Evolutionary conservation across 2,329 filamentous ascomycete genomes (phyloP), one percentile per base, ranked within the genome.

Genomic region (Metarhizium album): DNA sequence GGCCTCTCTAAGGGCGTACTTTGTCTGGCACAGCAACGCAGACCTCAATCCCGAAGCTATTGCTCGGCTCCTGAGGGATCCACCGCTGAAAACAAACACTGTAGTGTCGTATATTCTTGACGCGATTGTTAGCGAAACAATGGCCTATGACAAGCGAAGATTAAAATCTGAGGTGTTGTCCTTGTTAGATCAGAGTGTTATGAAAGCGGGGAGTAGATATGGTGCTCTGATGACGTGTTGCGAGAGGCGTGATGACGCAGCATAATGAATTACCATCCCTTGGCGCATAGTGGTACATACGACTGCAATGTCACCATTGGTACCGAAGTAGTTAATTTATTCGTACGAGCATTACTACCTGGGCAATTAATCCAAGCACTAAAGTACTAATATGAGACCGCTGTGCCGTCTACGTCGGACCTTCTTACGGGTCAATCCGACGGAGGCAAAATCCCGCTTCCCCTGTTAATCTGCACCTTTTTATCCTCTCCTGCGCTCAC

Each of bases 401-500:
- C n/a, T n/a, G n/a, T n/a, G n/a, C 35, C 31, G 49, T 23, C 23
- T 49, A 14, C 33, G 29, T 31, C 29, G 5, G 29, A 23, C 43
- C 3, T 45, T 20, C 16, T 31, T 42, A 46, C 16, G 35, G 24
- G 20, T 22, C 16, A 31, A 43, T 56, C 57, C 65, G n/a, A 71
- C 62, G 63, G 61, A 33, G 64, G 61, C 43, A 78, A 62, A 42
- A 80, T 57, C 52, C 73, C 77, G 55, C 78, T 75, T 18, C 82
- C 83, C 58, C 79, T 77, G 68, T 98, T 96, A 54, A 98, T 82
- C 74, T 98, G 93, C 60, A 98, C 83, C 72, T 81, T 83, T 73
- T 93, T 95, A 64, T 98, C 93, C 76, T 97, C 90, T 16, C 91
- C 90, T 42, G 76, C 90, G 62, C 87, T 94, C 43, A 96, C 86